Conservation (phyloP, 495 filamentous ascomycete genomes). For the Xylaria bambusicola region DNA sequence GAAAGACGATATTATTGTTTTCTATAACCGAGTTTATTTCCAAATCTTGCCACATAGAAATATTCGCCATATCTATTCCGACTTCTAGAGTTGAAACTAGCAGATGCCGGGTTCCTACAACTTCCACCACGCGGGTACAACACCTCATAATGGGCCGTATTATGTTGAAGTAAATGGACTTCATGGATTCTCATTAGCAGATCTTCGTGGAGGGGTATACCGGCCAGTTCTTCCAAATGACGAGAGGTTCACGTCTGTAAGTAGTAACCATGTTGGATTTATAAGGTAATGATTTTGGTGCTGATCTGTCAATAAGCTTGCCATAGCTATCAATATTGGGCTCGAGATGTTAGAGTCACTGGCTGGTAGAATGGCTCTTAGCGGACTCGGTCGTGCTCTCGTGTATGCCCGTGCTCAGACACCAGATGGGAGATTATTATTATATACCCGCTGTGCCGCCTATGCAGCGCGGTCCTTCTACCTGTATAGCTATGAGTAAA, state of each 20-base stretch:
- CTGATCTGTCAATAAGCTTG: not conserved
- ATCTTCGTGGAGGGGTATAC: not conserved
- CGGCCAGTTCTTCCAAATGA: not conserved
- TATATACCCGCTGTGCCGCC: too few species aligned
- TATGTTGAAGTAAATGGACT: not conserved
- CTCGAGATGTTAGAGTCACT: not conserved
- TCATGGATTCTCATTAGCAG: constrained; percentile 1
- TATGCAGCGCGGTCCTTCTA: too few species aligned
- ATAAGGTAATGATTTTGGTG: not conserved
- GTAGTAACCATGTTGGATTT: not conserved
- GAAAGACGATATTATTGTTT: too few species aligned
- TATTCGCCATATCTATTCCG: not conserved
- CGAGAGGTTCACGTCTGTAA: not conserved
- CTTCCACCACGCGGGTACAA: not conserved
- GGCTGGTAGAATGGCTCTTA: not conserved
- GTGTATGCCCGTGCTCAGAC: not conserved
- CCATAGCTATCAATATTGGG: not conserved
- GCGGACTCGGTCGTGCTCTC: not conserved
- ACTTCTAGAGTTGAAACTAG: not conserved
- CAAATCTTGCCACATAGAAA: too few species aligned
- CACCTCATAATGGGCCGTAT: not conserved
- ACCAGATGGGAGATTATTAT: too few species aligned
- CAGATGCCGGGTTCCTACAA: not conserved
- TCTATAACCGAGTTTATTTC: not conserved
- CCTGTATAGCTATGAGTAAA: too few species aligned